A percentile compares a stretch with the other conserved stretches of the same genome.
Conservation (phyloP, 2,329 filamentous ascomycete genomes). For the Apiospora aurea region DNA sequence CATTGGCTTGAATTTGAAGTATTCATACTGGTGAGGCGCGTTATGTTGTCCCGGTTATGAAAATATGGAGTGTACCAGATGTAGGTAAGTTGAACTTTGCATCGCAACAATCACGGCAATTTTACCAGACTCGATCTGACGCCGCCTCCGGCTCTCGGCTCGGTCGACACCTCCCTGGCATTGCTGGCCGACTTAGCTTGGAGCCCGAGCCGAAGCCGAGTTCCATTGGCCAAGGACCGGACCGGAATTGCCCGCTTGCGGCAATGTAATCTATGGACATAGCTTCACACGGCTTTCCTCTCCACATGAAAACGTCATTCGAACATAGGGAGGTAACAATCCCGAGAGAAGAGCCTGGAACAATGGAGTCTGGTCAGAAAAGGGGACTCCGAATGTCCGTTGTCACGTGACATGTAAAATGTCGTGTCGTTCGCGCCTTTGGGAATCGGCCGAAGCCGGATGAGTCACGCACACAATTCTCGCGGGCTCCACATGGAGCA, state of each 20-base stretch:
- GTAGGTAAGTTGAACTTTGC: too few relatives aligned
- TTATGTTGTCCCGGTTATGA: too few relatives aligned
- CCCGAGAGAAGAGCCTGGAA: background rate
- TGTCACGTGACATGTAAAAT: background rate
- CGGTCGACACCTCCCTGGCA: background rate
- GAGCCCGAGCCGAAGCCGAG: slow-evolving; percentile 1
- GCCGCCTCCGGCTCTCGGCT: background rate
- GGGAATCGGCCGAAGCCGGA: background rate
- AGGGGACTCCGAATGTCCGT: background rate
- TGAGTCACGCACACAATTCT: slow-evolving; percentile 1
- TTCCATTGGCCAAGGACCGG: background rate
- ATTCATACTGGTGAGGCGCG: too few relatives aligned
- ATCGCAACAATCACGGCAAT: too few relatives aligned
- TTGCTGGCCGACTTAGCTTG: background rate
- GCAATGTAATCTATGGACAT: background rate
- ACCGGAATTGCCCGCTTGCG: background rate
- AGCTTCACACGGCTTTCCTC: background rate
- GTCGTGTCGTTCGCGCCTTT: background rate
- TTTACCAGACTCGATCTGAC: too few relatives aligned
- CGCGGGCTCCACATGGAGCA: background rate
- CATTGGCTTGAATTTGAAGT: too few relatives aligned
- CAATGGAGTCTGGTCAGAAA: background rate
- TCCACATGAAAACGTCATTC: background rate
- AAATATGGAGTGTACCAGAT: too few relatives aligned
- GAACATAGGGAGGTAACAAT: background rate